phyloP scores from a whole-genome alignment of 2,329 filamentous ascomycete species.

The Gremmenia infestans region DNA sequence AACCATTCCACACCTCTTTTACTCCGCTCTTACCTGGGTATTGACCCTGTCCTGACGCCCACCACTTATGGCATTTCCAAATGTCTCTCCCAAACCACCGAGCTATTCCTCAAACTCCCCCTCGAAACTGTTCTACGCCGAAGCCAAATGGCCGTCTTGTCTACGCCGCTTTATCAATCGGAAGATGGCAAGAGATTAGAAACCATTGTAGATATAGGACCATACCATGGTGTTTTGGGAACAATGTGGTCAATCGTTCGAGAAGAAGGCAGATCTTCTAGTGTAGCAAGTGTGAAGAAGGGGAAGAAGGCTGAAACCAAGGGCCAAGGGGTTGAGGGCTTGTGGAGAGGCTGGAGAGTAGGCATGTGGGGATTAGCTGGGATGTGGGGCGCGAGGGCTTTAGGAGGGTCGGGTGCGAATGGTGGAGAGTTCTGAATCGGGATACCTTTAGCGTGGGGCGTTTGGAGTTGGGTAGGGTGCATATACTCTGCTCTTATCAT shows the following conservation, averaged over 20 bases:
- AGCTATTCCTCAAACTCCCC: conserved; percentile 82
- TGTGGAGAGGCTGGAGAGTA: conserved; percentile 54
- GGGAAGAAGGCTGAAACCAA: conserved; percentile 29
- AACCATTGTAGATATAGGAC: conserved; percentile 74
- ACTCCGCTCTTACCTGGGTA: conserved; percentile 75
- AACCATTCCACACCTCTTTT: conserved; percentile 79
- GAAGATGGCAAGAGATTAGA: conserved; percentile 42
- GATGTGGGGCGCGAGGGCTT: conserved; percentile 41
- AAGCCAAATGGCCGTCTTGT: conserved; percentile 72
- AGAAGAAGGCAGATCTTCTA: conserved; percentile 60
- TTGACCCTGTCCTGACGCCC: conserved; percentile 78
- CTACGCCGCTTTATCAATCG: conserved; percentile 21
- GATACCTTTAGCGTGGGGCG: not conserved
- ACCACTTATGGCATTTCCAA: conserved; percentile 76
- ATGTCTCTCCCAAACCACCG: conserved; percentile 73
- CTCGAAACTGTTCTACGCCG: conserved; percentile 87
- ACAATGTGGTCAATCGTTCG: conserved; percentile 84
- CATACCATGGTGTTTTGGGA: conserved; percentile 80
- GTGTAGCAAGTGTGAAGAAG: not conserved
- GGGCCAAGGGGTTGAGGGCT: conserved; percentile 49
- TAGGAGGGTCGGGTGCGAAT: conserved; percentile 25
- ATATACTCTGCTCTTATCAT: conserved; percentile 16
- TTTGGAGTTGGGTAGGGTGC: not conserved
- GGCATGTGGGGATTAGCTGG: conserved; percentile 53
- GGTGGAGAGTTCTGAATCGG: conserved; percentile 27